These are phyloP conservation scores for Melocanna baccifera DNA, from an alignment of 176 grass and related monocot species.

Conservation along the genomic window DNA sequence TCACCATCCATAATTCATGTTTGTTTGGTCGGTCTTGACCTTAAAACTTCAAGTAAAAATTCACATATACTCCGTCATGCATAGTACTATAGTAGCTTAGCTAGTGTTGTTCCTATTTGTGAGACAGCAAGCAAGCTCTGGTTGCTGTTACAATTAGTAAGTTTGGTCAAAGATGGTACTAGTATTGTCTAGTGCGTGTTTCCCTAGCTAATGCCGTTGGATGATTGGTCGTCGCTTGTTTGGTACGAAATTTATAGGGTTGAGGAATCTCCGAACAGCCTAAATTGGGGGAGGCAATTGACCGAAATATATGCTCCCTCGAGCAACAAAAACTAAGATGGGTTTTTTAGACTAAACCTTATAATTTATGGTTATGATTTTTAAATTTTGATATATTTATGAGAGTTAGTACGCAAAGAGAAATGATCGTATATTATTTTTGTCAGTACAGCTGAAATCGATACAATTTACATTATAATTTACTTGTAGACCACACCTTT, in stretches of 20 bases:
- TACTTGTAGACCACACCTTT: no score
- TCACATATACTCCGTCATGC: background rate
- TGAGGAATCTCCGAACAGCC: background rate
- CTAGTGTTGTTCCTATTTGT: background rate
- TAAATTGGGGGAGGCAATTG: conserved; percentile 22
- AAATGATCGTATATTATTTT: no score
- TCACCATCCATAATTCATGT: background rate
- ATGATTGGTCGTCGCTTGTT: background rate
- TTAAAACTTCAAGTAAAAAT: background rate
- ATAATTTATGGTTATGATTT: no score
- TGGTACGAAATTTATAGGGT: conserved; percentile 3
- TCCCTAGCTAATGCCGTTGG: background rate
- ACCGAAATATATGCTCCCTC: background rate
- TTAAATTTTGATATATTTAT: no score
- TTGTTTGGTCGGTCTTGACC: background rate
- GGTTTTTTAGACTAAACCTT: no score
- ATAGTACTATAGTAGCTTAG: background rate
- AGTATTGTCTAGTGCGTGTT: background rate
- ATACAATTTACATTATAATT: no score
- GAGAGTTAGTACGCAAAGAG: no score
- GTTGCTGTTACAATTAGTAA: background rate
- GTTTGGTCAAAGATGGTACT: background rate
- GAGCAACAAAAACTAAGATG: conserved; percentile 9
- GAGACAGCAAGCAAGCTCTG: background rate
- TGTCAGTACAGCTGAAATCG: no score